Evolutionary conservation across 805 yeast genomes (phyloP), one percentile per base, ranked within the genome.

Genomic region (Starmerella davenportii): DNA sequence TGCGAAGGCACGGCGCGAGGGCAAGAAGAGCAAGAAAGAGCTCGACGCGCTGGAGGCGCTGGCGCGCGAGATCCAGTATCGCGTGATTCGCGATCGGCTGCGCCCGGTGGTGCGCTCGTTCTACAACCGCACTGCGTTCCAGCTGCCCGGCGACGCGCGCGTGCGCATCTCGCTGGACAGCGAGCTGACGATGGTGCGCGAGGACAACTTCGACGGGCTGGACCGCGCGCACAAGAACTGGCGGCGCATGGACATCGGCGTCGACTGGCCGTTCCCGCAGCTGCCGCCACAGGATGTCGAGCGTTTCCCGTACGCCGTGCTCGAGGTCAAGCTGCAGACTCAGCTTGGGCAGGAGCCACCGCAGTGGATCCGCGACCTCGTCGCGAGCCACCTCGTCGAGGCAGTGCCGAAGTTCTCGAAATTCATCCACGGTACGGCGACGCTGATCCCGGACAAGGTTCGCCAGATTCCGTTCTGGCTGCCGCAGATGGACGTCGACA

Each of bases 331-430:
- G 61, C 68, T 90, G 46, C 98, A 90, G 61, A 90, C 99, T 3
- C 96, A 90, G 64, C 54, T 90, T 61, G 98, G 98, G 40, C 99
- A 90, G 62, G 98, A 90, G 59, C 98, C 99, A 21, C 98, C 99
- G 8, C 76, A 70, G 44, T 90, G 99, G 99, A 93, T 90, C 36
- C 71, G 90, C 49, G 94, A 87, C 48, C 69, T 90, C 57, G 85
- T 87, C 27, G 64, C 85, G 0, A 77, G 92, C 21, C 98, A 90
- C 59, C 66, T 90, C 37, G 99, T 90, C 31, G 98, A 90, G 61
- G 95, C 95, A 1, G 95, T 90, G 32, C 98, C 98, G 21, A 90
- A 90, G 60, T 90, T 82, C 59, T 87, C 96, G 39, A 90, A 90
- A 59, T 90, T 90, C 53, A 87, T 90, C 50, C 98, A 90, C 53